Evolutionary conservation across 352 stramenopile genomes (phyloP), one percentile per base, ranked within the genome.

Genomic region (Globisporangium carolinianum): DNA sequence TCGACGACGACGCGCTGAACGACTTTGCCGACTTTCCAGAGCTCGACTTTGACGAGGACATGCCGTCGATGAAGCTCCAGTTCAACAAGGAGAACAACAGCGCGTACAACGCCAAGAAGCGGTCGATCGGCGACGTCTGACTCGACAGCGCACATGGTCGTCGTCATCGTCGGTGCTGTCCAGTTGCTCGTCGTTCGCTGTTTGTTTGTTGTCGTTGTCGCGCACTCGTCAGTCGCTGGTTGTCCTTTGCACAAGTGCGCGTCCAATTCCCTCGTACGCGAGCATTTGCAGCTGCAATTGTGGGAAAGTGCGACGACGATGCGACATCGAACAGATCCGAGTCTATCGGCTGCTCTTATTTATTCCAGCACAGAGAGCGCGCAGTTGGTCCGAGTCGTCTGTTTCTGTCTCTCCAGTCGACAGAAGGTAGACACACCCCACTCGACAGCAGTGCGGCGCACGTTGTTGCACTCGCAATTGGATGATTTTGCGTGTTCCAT

Each of bases 11-110:
- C 58, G 66, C 68, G 18, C 60, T 91, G 65, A 84, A 89, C 54
- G 83, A 87, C 55, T 92, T 92, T 53, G 66, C 67, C 4, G 80
- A 92, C 57, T 89, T 93, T 43, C 71, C 76, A 2, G 80, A 83
- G 47, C 69, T 93, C 36, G 79, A 88, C 60, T 87, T 93, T 57
- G 72, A 77, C 35, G 78, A 89, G 32, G 76, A 83, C n/a, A 62
- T 87, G 51, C 66, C 75, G 8, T 57, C 73, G 36, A 57, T 62
- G 47, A 75, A 71, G 54, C 69, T 65, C 48, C 73, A 72, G 59
- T 75, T 71, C 60, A 80, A 77, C 67, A 91, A 87, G 63, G 80
- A 89, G 42, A 87, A 88, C 65, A 69, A 75, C 15, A 58, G n/a
- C n/a, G n/a, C 72, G 53, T 73, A 72, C 58, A 69, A 74, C 56